These are phyloP conservation scores for Mycosphaerella arachidis DNA, from an alignment of 2,329 filamentous ascomycete genomes.

Conservation along the genomic window DNA sequence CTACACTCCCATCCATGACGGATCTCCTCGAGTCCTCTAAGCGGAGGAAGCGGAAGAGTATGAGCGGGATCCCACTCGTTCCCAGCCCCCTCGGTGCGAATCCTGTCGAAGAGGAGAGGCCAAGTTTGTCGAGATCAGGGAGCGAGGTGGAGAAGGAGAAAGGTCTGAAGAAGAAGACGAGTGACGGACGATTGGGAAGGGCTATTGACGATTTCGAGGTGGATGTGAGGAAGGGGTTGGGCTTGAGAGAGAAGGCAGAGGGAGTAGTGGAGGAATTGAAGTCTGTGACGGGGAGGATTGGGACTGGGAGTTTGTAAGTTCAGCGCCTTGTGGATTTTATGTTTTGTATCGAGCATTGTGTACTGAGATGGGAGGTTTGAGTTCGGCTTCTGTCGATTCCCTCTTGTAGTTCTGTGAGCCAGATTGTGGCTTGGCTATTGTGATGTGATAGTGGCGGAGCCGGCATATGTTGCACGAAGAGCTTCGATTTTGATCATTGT, in stretches of 20 bases:
- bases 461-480: too few species aligned
- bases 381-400: neutral
- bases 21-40: slow-evolving; percentile 27
- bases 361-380: neutral
- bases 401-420: too few species aligned
- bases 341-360: neutral
- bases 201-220: slow-evolving; percentile 28
- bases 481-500: too few species aligned
- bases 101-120: slow-evolving; percentile 12
- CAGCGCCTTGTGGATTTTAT: neutral
- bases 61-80: slow-evolving; percentile 12
- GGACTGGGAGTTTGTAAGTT: neutral
- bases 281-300: slow-evolving; percentile 1
- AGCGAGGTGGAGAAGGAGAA: neutral
- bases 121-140: neutral
- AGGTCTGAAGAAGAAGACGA: neutral
- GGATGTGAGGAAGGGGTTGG: slow-evolving; percentile 6
- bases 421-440: neutral
- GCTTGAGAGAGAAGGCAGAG: neutral
- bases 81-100: slow-evolving; percentile 26
- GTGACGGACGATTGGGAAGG: slow-evolving; percentile 9
- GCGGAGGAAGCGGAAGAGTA: slow-evolving; percentile 26
- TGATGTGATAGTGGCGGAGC: too few species aligned
- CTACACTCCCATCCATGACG: slow-evolving; percentile 25
- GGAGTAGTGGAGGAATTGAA: neutral